A percentile compares a stretch with the other conserved stretches of the same genome.
phyloP scores from a whole-genome alignment of 768 basidiomycete genomes.

The Termitomyces heimii region DNA sequence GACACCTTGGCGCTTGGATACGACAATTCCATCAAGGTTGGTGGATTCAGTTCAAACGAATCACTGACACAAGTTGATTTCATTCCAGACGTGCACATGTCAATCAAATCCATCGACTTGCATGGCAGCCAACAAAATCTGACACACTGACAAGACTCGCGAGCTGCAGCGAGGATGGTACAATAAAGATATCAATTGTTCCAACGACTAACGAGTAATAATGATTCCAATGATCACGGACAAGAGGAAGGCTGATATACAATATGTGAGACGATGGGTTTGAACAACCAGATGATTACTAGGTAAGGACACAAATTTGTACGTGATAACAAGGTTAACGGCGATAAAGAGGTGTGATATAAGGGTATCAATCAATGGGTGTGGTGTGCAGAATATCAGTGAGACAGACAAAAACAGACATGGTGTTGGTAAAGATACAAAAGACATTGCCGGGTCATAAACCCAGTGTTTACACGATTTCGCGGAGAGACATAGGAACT shows the following conservation, averaged over 20 bases:
- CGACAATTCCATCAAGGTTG: slow-evolving; percentile 48
- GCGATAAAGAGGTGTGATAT: slow-evolving; percentile 38
- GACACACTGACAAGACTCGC: slow-evolving; percentile 51
- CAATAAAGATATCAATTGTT: slow-evolving; percentile 71
- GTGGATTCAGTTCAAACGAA: slow-evolving; percentile 19
- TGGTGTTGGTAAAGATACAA: slow-evolving; percentile 73
- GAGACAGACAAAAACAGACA: slow-evolving; percentile 26
- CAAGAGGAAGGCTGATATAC: slow-evolving; percentile 56
- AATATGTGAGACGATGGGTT: slow-evolving; percentile 52
- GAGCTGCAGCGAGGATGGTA: slow-evolving; percentile 90
- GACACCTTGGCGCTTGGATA: slow-evolving; percentile 40
- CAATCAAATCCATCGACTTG: slow-evolving; percentile 71
- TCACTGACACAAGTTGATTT: background rate
- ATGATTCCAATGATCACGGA: slow-evolving; percentile 35
- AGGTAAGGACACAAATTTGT: slow-evolving; percentile 14
- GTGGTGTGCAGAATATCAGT: slow-evolving; percentile 44
- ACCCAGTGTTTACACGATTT: slow-evolving; percentile 7
- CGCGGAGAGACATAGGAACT: slow-evolving; percentile 1
- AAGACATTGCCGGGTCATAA: slow-evolving; percentile 41
- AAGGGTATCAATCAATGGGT: slow-evolving; percentile 70
- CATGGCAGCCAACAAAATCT: slow-evolving; percentile 59
- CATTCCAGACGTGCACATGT: slow-evolving; percentile 61
- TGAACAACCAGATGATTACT: slow-evolving; percentile 16
- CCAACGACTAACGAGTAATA: slow-evolving; percentile 44
- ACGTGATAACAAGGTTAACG: slow-evolving; percentile 55